phyloP scores from a whole-genome alignment of 2,329 filamentous ascomycete genomes.

The Hypocrella siamensis region DNA sequence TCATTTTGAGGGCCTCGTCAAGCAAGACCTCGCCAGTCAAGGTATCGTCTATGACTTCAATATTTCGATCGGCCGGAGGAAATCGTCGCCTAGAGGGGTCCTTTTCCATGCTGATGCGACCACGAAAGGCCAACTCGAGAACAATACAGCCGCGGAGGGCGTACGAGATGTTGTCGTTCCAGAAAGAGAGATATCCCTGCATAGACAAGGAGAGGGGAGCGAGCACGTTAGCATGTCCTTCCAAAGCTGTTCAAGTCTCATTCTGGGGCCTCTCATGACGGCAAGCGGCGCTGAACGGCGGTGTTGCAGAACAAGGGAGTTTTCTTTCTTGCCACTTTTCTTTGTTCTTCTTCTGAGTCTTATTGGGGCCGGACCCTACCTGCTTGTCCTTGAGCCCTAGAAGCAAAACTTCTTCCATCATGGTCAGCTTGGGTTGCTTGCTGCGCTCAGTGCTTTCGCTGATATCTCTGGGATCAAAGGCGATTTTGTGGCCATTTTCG shows the following conservation, averaged over 20 bases:
- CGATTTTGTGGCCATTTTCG: constrained; percentile 97
- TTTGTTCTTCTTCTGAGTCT: too few relatives aligned
- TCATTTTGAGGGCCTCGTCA: constrained; percentile 98
- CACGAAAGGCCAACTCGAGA: constrained; percentile 89
- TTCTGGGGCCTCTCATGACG: too few relatives aligned
- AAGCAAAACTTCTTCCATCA: constrained; percentile 96
- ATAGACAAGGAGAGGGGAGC: too few relatives aligned
- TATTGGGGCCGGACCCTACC: constrained; percentile 33
- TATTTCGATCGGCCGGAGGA: constrained; percentile 79
- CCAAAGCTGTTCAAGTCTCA: too few relatives aligned
- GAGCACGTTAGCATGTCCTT: too few relatives aligned
- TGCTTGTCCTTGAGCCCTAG: constrained; percentile 98
- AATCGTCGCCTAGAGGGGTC: constrained; percentile 85
- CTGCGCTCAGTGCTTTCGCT: constrained; percentile 90
- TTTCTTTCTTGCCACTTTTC: too few relatives aligned
- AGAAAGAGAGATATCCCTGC: constrained; percentile 95
- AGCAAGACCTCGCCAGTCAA: constrained; percentile 92
- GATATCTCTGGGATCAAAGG: constrained; percentile 92
- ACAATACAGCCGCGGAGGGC: constrained; percentile 95
- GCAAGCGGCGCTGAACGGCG: too few relatives aligned
- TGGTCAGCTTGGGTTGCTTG: constrained; percentile 94
- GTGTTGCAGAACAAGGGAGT: not conserved
- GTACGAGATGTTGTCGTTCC: constrained; percentile 99
- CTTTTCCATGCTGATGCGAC: constrained; percentile 96
- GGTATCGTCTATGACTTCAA: constrained; percentile 94